These are phyloP conservation scores for Gnaphalium uliginosum DNA, from an alignment of 129 eudicot species.

Conservation along the genomic window DNA sequence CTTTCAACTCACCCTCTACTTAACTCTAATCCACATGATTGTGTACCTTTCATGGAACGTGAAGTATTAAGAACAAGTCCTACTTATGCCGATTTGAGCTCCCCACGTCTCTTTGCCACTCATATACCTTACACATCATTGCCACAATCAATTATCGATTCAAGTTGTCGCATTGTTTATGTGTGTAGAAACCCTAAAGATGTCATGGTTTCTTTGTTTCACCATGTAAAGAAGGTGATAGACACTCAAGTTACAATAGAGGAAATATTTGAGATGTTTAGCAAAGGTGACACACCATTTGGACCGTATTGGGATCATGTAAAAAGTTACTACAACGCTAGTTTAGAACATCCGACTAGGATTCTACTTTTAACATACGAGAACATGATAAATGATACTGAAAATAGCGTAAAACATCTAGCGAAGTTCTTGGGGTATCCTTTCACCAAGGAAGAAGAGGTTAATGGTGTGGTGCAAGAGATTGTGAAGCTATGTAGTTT, in stretches of 20 bases:
- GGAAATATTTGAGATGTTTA: neutral
- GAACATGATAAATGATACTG: too few relatives aligned
- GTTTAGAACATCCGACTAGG: neutral
- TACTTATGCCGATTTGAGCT: neutral
- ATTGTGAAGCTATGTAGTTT: too few relatives aligned
- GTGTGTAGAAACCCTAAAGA: conserved; percentile 9
- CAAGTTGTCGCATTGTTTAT: neutral
- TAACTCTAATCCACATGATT: conserved; percentile 2
- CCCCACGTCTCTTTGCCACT: conserved; percentile 11
- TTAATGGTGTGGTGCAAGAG: too few relatives aligned
- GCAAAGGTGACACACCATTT: neutral
- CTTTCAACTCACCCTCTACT: conserved; percentile 6
- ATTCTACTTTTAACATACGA: neutral
- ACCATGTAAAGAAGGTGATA: neutral
- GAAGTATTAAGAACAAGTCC: neutral
- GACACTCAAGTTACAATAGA: neutral
- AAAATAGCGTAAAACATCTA: too few relatives aligned
- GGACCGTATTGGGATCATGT: conserved; percentile 3
- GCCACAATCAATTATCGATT: conserved; percentile 1
- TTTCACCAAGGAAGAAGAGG: too few relatives aligned
- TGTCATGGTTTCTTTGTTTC: neutral
- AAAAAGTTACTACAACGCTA: neutral
- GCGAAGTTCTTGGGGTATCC: too few relatives aligned
- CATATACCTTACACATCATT: conserved; percentile 2
- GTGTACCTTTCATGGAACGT: neutral